These are phyloP conservation scores for Russula griseocarnosa DNA, from an alignment of 768 basidiomycete genomes.

Conservation along the genomic window DNA sequence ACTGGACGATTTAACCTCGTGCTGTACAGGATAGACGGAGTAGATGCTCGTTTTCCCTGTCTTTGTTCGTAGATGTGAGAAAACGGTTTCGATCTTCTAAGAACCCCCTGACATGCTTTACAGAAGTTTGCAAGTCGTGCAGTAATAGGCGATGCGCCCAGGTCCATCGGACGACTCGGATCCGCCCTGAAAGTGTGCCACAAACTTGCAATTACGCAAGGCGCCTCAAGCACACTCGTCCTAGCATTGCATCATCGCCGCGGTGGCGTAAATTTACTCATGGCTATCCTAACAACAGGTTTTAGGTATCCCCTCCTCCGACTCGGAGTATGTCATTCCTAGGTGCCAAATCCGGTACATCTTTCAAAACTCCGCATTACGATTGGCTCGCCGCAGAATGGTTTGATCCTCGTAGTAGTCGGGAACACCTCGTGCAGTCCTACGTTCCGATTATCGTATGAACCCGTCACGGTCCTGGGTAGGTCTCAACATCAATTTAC, in stretches of 20 bases:
- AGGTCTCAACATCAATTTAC: background rate
- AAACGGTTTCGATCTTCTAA: background rate
- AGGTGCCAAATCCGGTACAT: background rate
- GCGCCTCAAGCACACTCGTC: background rate
- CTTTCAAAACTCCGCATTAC: background rate
- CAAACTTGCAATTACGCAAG: background rate
- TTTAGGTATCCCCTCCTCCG: background rate
- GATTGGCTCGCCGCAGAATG: background rate
- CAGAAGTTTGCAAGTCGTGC: background rate
- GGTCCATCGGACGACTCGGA: background rate
- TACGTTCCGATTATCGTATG: background rate
- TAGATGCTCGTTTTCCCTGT: background rate
- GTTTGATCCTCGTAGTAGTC: background rate
- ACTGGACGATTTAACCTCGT: background rate
- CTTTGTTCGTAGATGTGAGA: background rate
- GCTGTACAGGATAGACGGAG: background rate
- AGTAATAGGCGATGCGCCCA: background rate
- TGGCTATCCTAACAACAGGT: background rate
- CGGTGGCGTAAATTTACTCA: background rate
- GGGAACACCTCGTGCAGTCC: background rate
- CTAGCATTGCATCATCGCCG: background rate
- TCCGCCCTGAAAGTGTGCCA: background rate
- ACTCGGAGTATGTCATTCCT: background rate
- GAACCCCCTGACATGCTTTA: background rate
- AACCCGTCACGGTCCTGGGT: background rate